Conservation (phyloP, 345 rosid species). For the Populus simonii region DNA sequence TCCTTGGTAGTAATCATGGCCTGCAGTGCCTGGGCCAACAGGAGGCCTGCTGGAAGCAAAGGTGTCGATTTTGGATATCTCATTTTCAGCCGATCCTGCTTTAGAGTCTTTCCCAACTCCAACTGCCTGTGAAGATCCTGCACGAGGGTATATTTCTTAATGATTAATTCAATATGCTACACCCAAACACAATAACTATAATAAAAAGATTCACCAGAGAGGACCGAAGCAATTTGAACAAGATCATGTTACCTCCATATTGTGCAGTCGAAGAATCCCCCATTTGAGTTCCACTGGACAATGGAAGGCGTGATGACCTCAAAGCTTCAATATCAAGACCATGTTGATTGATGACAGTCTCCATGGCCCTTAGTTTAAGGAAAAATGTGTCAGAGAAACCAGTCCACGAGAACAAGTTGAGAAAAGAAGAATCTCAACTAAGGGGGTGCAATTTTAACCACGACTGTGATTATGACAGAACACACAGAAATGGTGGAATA, state of each 20-base stretch:
- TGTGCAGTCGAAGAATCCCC: slow-evolving; percentile 66
- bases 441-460: not conserved
- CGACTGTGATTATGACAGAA: not conserved
- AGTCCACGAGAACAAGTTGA: not conserved
- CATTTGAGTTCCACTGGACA: slow-evolving; percentile 61
- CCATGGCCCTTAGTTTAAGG: slow-evolving; percentile 76
- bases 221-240: not conserved
- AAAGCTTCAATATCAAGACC: slow-evolving; percentile 92
- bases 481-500: not conserved
- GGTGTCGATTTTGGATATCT: slow-evolving; percentile 57
- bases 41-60: slow-evolving; percentile 63
- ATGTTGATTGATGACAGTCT: slow-evolving; percentile 86
- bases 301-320: slow-evolving; percentile 69
- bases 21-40: slow-evolving; percentile 56
- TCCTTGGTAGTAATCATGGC: slow-evolving; percentile 76
- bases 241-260: slow-evolving; percentile 52
- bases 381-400: slow-evolving; percentile 20
- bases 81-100: slow-evolving; percentile 56
- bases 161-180: not conserved
- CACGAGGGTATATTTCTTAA: slow-evolving; percentile 16
- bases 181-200: not conserved
- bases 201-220: not conserved
- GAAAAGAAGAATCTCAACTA: not conserved
- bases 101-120: slow-evolving; percentile 54
- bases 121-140: slow-evolving; percentile 76